A percentile compares a stretch with the other conserved stretches of the same genome.
These are phyloP conservation scores for Rhodocollybia butyracea DNA, from an alignment of 768 basidiomycete genomes.

Conservation along the genomic window DNA sequence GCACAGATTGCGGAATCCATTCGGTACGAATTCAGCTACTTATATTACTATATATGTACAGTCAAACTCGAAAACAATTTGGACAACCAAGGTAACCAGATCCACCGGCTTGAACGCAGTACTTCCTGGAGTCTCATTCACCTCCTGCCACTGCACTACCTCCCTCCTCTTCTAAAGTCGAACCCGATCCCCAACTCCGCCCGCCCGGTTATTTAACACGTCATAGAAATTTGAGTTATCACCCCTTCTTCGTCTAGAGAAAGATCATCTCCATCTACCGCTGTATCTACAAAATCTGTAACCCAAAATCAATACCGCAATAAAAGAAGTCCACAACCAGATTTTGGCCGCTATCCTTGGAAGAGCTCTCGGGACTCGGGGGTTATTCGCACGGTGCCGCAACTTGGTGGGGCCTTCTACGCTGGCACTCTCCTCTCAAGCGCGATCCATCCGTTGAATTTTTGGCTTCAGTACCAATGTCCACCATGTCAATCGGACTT, in stretches of 20 bases:
- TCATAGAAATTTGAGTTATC: conserved; percentile 34
- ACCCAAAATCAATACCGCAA: conserved; percentile 32
- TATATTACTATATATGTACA: no score
- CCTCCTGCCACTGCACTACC: conserved; percentile 65
- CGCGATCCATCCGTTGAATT: conserved; percentile 54
- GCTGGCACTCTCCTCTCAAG: conserved; percentile 67
- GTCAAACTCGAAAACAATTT: no score
- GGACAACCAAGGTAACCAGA: no score
- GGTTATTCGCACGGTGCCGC: conserved; percentile 61
- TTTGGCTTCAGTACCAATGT: conserved; percentile 45
- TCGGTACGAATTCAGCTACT: no score
- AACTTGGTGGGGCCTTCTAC: conserved; percentile 54
- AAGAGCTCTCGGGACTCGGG: conserved; percentile 4
- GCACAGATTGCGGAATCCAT: no score
- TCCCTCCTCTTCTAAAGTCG: conserved; percentile 43
- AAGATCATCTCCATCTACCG: conserved; percentile 48
- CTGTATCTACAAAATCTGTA: no score
- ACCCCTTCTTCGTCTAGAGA: conserved; percentile 35
- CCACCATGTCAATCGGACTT: conserved; percentile 63
- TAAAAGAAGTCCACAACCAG: conserved; percentile 29
- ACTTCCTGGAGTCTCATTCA: conserved; percentile 83
- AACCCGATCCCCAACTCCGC: conserved; percentile 52
- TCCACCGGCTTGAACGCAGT: conserved; percentile 80
- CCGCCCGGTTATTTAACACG: conserved; percentile 43
- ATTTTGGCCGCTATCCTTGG: conserved; percentile 7